Conservation (phyloP, 163 green algal genomes). For the Smithsoniella earleae region DNA sequence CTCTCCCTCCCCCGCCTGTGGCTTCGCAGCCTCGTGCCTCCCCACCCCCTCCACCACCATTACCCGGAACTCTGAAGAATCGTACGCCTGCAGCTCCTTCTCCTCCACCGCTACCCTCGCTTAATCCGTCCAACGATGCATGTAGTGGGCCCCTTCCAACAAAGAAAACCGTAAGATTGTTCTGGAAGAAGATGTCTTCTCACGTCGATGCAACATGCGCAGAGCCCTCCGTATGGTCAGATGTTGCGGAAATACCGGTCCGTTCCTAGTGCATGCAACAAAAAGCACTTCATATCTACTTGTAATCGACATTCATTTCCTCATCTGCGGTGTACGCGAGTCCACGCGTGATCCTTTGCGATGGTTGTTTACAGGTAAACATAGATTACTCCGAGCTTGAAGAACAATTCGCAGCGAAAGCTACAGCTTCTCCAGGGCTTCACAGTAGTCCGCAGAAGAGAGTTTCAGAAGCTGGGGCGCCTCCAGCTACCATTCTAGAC, state of each 20-base stretch:
- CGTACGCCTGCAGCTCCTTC: not conserved
- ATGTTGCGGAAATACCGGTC: slow-evolving; percentile 12
- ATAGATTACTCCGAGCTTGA: slow-evolving; percentile 29
- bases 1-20: not conserved
- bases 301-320: no score
- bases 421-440: no score
- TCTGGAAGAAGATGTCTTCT: slow-evolving; percentile 22
- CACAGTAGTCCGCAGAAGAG: not conserved
- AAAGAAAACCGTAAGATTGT: slow-evolving; percentile 21
- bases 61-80: not conserved
- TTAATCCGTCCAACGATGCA: no score
- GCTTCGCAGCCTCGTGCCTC: no score
- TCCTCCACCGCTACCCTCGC: slow-evolving; percentile 1
- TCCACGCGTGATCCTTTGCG: no score
- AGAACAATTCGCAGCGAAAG: slow-evolving; percentile 25
- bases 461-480: not conserved
- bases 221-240: slow-evolving; percentile 14
- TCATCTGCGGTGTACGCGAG: no score
- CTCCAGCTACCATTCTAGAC: slow-evolving; percentile 1
- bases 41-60: not conserved
- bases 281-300: no score
- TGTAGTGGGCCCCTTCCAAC: not conserved
- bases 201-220: not conserved
- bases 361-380: slow-evolving; percentile 19
- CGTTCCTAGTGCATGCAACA: not conserved